Base-by-base conservation (phyloP, 192 early-diverging fungal species). In the Umbelopsis ramanniana region DNA sequence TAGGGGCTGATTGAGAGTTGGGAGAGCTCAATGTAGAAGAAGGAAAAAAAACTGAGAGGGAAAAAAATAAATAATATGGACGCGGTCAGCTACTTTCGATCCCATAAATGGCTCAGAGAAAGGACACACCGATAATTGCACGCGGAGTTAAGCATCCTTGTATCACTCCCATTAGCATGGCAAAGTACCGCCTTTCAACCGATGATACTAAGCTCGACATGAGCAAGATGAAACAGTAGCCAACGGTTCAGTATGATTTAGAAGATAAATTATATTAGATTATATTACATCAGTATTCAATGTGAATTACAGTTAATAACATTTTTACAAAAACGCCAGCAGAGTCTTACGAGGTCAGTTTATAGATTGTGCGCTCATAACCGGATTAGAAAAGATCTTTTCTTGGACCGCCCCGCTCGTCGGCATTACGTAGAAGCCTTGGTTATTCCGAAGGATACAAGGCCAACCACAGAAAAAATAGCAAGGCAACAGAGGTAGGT, bases 371-470 rank as follows among this genome's bases (percentile, higher is more conserved):
- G 48, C 48, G 17, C 48, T 50, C 48, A 50, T 50, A 15, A 15
- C 48, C 48, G 5, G 19, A 50, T 50, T n/a, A 19, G 48, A 17
- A 50, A 19, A 50, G n/a, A 43, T 43, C 29, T 29, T 29, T 43
- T 43, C 40, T 43, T 43, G 40, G 11, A 7, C 40, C 6, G 38
- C 38, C 38, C 38, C 38, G 11, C 40, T 12, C 0, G 0, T 43
- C 40, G 40, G 40, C 33, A 63, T 63, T 26, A 63, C 23, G 33
- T 37, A 37, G 57, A 22, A 63, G 57, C 57, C 26, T 63, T 63
- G 26, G 12, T 63, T 63, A 63, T 63, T 37, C 57, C 57, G 26
- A 63, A 14, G 7, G 57, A 63, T 14, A 63, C 26, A 26, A 63
- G 57, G 29, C 57, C 57, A 12, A 63, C 33, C 33, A 63, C 26